A percentile compares a stretch with the other conserved stretches of the same genome.
Conservation (phyloP, 768 basidiomycete genomes). For the Phaffia australis region DNA sequence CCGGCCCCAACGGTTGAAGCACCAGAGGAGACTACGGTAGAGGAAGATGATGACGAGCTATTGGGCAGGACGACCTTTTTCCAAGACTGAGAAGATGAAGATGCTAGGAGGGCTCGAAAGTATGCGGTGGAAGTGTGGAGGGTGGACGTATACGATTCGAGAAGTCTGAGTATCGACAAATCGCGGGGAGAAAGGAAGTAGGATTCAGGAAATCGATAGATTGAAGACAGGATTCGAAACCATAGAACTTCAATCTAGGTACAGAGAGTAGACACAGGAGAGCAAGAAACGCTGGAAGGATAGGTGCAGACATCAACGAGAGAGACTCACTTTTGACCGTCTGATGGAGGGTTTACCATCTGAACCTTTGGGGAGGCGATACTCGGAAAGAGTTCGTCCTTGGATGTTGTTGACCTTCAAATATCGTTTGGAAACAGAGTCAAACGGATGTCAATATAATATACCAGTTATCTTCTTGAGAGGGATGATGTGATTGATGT, state of each 20-base stretch:
- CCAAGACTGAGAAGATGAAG: slow-evolving; percentile 63
- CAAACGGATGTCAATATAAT: no score
- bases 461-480: no score
- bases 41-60: slow-evolving; percentile 25
- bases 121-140: slow-evolving; percentile 62
- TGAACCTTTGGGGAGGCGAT: background rate
- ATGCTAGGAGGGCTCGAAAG: slow-evolving; percentile 66
- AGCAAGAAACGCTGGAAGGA: background rate
- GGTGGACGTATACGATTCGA: slow-evolving; percentile 33
- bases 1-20: slow-evolving; percentile 30
- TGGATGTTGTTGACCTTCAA: no score
- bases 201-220: no score
- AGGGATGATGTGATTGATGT: no score
- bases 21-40: slow-evolving; percentile 28
- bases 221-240: background rate
- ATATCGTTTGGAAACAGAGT: no score
- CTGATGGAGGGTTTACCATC: slow-evolving; percentile 1
- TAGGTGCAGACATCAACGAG: background rate
- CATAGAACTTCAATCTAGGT: background rate
- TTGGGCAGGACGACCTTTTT: slow-evolving; percentile 54
- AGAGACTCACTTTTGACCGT: slow-evolving; percentile 19
- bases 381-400: background rate
- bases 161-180: slow-evolving; percentile 1
- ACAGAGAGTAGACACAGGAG: background rate
- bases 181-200: background rate